Conservation (phyloP, 176 grass and related monocot species). For the Rhynchospora breviuscula region DNA sequence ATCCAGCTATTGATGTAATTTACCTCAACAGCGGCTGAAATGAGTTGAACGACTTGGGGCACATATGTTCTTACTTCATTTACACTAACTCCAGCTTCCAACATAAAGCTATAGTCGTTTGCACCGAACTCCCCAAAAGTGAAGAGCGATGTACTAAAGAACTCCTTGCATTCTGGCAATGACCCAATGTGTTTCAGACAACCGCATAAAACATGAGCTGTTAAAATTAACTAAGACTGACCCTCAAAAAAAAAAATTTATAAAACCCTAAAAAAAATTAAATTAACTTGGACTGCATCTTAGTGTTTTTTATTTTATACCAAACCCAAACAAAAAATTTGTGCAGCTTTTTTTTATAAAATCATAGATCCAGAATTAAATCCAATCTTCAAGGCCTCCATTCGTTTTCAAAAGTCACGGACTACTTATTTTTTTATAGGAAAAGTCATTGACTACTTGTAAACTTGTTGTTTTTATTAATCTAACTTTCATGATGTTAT, state of each 20-base stretch:
- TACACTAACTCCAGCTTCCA: not conserved
- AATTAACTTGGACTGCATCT: no score
- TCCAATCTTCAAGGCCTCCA: no score
- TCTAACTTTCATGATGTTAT: not conserved
- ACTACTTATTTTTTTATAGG: no score
- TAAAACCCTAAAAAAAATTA: no score
- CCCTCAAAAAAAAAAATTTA: no score
- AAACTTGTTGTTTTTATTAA: not conserved
- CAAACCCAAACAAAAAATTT: no score
- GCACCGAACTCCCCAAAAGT: conserved; percentile 28
- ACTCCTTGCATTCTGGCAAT: conserved; percentile 23
- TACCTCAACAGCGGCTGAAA: conserved; percentile 45
- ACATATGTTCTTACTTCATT: conserved; percentile 10
- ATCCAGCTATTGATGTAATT: not conserved
- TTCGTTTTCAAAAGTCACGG: no score
- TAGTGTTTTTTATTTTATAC: no score
- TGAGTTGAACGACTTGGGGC: conserved; percentile 4
- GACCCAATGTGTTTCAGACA: not conserved
- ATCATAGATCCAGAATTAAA: no score
- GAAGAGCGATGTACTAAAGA: conserved; percentile 40
- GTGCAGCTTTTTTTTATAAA: no score
- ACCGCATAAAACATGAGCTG: not conserved
- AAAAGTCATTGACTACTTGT: no score
- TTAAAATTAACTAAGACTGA: no score
- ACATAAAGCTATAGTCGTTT: conserved; percentile 37